phyloP scores from a whole-genome alignment of 169 alveolate species.

The Pseudocohnilembus persalinus region DNA sequence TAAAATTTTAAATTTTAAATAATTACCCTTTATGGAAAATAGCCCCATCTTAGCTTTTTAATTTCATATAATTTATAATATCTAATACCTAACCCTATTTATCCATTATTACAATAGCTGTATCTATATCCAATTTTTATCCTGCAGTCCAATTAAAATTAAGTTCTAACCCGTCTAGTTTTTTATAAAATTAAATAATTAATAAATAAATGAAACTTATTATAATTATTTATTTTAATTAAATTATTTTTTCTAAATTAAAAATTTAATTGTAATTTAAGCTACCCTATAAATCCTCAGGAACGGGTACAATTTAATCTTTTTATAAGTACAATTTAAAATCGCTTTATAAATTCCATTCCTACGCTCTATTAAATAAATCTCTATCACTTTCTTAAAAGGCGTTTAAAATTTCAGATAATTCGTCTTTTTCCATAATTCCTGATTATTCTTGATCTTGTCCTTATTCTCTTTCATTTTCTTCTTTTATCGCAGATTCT shows the following conservation, averaged over 20 bases:
- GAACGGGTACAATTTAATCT: not conserved
- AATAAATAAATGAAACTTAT: too few species aligned
- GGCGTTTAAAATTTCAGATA: not conserved
- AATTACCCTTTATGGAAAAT: not conserved
- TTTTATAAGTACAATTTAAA: too few species aligned
- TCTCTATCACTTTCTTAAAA: not conserved
- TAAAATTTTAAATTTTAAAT: too few species aligned
- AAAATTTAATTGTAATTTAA: not conserved
- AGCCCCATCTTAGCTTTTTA: not conserved
- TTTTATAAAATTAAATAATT: too few species aligned
- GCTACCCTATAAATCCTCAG: not conserved
- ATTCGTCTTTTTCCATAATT: not conserved
- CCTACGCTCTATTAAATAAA: not conserved
- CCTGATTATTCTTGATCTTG: not conserved
- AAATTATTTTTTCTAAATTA: not conserved
- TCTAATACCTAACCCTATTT: not conserved
- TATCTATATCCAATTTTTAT: not conserved
- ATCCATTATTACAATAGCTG: not conserved
- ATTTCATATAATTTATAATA: not conserved
- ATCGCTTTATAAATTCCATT: not conserved
- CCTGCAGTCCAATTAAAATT: not conserved
- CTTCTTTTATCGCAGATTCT: not conserved
- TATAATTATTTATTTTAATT: too few species aligned
- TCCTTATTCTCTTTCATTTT: not conserved
- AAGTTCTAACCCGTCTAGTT: not conserved